phyloP scores from a whole-genome alignment of 768 basidiomycete genomes.

The Lactifluus echinatus region DNA sequence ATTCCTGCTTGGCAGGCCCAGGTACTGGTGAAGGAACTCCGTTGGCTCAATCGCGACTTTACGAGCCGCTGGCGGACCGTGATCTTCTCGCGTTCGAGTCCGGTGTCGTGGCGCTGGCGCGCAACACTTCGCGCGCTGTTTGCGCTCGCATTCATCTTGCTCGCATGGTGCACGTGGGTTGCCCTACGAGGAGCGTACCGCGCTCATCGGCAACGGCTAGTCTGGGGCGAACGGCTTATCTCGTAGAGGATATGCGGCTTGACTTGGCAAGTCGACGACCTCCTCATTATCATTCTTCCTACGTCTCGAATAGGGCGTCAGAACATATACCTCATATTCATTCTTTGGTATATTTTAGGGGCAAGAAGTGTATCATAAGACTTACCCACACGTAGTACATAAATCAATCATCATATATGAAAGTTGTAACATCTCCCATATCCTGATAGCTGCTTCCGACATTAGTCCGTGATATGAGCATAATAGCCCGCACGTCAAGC shows the following conservation, averaged over 20 bases:
- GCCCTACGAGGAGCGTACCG: conserved; percentile 59
- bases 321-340: background rate
- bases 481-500: background rate
- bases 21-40: conserved; percentile 51
- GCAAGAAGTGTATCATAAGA: conserved; percentile 6
- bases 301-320: background rate
- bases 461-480: background rate
- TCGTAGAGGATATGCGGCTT: conserved; percentile 34
- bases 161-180: conserved; percentile 51
- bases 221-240: conserved; percentile 77
- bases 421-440: background rate
- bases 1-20: conserved; percentile 45
- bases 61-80: conserved; percentile 63
- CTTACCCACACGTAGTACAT: background rate
- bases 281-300: background rate
- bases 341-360: background rate
- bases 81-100: conserved; percentile 65
- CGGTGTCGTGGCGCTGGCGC: conserved; percentile 69
- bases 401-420: background rate
- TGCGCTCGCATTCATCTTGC: conserved; percentile 41
- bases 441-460: background rate
- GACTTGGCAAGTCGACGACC: background rate
- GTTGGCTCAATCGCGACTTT: conserved; percentile 76
- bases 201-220: conserved; percentile 66
- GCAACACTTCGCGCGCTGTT: conserved; percentile 40